These are phyloP conservation scores for Calonectria pseudoturangicola DNA, from an alignment of 2,329 filamentous ascomycete genomes.

Conservation along the genomic window DNA sequence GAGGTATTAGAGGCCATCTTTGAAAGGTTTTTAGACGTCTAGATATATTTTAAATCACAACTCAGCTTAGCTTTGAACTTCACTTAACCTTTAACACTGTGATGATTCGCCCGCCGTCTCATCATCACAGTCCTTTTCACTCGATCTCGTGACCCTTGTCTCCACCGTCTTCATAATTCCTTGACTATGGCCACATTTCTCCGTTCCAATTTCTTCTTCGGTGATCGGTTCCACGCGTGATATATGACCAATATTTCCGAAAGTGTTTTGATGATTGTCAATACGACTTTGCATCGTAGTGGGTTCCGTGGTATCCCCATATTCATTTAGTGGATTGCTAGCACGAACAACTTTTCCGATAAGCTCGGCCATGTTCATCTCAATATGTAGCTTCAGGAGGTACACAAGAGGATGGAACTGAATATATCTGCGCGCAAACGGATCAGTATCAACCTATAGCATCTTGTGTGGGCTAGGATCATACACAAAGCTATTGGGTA, in stretches of 20 bases:
- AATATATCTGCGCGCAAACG: constrained; percentile 1
- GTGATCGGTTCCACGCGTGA: not conserved
- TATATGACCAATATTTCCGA: not conserved
- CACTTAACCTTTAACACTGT: not conserved
- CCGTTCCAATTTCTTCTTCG: not conserved
- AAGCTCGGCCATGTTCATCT: constrained; percentile 35
- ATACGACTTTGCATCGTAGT: not conserved
- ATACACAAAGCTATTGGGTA: constrained; percentile 32
- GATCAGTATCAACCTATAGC: not conserved
- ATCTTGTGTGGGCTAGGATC: not conserved
- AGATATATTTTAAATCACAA: too few relatives aligned
- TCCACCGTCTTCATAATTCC: not conserved
- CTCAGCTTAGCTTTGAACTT: too few relatives aligned
- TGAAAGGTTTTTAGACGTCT: too few relatives aligned
- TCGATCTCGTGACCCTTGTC: not conserved
- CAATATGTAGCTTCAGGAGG: constrained; percentile 32
- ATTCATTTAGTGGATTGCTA: not conserved
- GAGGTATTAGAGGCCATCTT: too few relatives aligned
- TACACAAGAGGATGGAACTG: constrained; percentile 29
- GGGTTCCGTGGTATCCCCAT: not conserved
- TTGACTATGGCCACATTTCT: not conserved
- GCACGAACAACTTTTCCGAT: constrained; percentile 34
- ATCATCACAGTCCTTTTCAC: not conserved
- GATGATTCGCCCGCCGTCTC: not conserved
- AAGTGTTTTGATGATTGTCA: not conserved